Base-by-base conservation (phyloP, 169 alveolate species). In the Plasmodium adleri region DNA sequence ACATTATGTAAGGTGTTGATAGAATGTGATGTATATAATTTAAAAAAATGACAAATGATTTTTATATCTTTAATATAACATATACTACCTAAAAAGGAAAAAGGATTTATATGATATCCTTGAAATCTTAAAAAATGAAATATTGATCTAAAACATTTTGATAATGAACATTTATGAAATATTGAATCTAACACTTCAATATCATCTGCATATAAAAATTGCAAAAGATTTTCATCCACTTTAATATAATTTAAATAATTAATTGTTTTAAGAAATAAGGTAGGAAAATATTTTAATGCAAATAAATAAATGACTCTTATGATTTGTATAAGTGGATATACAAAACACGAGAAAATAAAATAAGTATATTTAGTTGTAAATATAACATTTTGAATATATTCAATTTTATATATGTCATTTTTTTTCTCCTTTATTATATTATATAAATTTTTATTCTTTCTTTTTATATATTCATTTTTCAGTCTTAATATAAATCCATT, bases 401-500 rank as follows among this genome's bases (percentile, higher is more conserved):
- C 58, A 13, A 83, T 10, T 72, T 70, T 83, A 58, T 83, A 24
- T 70, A 56, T 54, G 43, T 58, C 64, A 56, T 56, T 56, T n/a
- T 71, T 71, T 49, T 50, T 28, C 26, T 50, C 26, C 26, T 39
- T 68, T 28, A 83, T 62, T 17, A 9, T 49, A 8, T 22, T 10
- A 83, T 56, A 45, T 2, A 83, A n/a, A 45, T 22, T 63, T 70
- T 56, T 83, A 71, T 83, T 83, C 71, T 83, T 83, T 56, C 52
- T 83, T 56, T 71, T 70, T 83, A 83, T 70, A 62, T 83, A 83
- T 28, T 32, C 68, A 22, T 70, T 83, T 83, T 83, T 83, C 15
- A 83, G 59, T 28, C 91, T 39, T 24, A 83, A 28, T 3, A 63
- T 13, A 63, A 70, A 83, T 24, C 86, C 43, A 62, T 71, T 70